Base-by-base conservation (phyloP, 2,329 filamentous ascomycete genomes). In the Penicillium sp. region DNA sequence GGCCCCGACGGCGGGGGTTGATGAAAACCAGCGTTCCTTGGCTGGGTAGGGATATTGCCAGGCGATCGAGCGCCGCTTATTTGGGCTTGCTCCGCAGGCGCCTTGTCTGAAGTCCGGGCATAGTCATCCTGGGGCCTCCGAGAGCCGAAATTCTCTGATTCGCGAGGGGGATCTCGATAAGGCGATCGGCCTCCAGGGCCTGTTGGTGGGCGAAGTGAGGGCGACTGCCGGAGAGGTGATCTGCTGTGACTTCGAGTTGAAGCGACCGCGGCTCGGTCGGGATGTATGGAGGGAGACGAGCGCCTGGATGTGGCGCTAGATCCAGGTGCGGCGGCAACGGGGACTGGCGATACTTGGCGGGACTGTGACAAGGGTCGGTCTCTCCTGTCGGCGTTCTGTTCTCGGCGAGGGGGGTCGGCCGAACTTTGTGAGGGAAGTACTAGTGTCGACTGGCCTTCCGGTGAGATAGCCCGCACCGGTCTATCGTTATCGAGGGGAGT, bases 231-330 rank as follows among this genome's bases (percentile, higher is more conserved):
- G 17, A 58, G 28, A 12, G 71, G 69, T 15, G 71, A 73, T 39
- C 71, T 69, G 54, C 58, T 69, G 31, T 70, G 76, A 28, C 69
- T 65, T 57, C 73, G 63, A 17, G 73, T 67, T 61, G 77, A 64
- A 41, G 77, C 71, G 17, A 80, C 68, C 50, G 76, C 79, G 52
- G 79, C 70, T 65, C 83, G 80, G 63, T 85, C 86, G 15, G 81
- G 80, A 66, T 86, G 84, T 14, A 83, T 74, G 28, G 78, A 83
- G 15, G 87, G 87, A 5, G 87, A 88, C 8, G 87, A 87, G 51
- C 85, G 81, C 58, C 85, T 82, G 22, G 86, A 88, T 34, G 83
- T 86, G 20, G 81, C 74, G 20, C 76, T 81, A 8, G 86, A 88
- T 41, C 81, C 83, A 57, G 81, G 76, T 22, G 80, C 83, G 22